Evolutionary conservation across 2,329 filamentous ascomycete species (phyloP).

Genomic region (Aspergillus terreus): DNA sequence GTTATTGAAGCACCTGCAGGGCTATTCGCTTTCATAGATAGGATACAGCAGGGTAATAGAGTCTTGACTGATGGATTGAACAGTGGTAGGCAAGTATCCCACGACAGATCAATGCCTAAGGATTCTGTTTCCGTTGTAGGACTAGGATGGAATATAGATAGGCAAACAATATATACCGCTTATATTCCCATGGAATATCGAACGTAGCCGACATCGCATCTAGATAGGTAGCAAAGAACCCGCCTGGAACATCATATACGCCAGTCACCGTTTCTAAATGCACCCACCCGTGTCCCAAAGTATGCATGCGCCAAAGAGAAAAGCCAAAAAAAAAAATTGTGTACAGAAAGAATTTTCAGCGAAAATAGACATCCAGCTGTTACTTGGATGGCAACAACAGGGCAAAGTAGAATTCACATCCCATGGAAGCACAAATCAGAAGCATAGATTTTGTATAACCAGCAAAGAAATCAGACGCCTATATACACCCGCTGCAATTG

Average conservation of each 20-base stretch:
- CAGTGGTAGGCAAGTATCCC: too few relatives aligned
- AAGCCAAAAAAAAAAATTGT: not conserved
- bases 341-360: not conserved
- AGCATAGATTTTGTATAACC: conserved; percentile 1
- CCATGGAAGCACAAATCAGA: too few relatives aligned
- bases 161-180: not conserved
- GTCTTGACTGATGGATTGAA: too few relatives aligned
- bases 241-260: not conserved
- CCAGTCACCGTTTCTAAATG: not conserved
- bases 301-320: not conserved
- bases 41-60: too few relatives aligned
- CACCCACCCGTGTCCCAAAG: not conserved
- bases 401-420: not conserved
- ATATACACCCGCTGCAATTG: conserved; percentile 21
- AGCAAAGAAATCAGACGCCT: conserved; percentile 19
- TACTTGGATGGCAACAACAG: not conserved
- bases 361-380: not conserved
- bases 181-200: too few relatives aligned
- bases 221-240: not conserved
- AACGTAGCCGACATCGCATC: too few relatives aligned
- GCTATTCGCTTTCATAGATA: too few relatives aligned
- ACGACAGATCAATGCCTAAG: not conserved
- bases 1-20: too few relatives aligned
- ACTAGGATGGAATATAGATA: not conserved
- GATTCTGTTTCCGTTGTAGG: too few relatives aligned